Conservation (phyloP, 805 yeast genomes). For the Myxozyma vanderwaltii region DNA sequence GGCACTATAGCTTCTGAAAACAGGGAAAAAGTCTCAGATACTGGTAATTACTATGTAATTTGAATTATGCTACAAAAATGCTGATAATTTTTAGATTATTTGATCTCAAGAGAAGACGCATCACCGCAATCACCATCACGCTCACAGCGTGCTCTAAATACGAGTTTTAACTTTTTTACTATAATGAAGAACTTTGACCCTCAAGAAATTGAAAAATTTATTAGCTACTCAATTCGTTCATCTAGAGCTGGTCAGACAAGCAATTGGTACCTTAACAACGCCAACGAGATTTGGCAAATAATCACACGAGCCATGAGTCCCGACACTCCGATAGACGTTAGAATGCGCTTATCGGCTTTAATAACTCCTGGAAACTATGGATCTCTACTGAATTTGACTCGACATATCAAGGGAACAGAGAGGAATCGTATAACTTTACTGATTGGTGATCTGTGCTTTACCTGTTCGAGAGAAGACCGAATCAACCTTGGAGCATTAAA, state of each 20-base stretch:
- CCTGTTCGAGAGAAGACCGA: neutral
- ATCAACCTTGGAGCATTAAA: neutral
- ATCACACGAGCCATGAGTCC: neutral
- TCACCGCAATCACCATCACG: too few species aligned
- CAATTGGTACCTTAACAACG: neutral
- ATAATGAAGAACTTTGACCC: too few species aligned
- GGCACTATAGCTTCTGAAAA: too few species aligned
- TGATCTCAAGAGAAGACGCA: too few species aligned
- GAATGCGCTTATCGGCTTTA: neutral
- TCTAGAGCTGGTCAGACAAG: neutral
- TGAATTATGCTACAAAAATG: too few species aligned
- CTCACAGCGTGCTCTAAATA: too few species aligned
- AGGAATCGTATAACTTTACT: neutral
- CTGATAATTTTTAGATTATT: too few species aligned
- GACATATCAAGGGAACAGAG: neutral
- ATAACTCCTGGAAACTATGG: neutral
- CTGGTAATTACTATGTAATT: too few species aligned
- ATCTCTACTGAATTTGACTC: neutral
- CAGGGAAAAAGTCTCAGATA: too few species aligned
- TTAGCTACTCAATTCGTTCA: neutral
- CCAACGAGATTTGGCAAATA: constrained; percentile 1
- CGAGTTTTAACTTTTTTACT: too few species aligned
- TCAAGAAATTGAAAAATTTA: neutral
- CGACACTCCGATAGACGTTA: neutral
- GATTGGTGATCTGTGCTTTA: constrained; percentile 20